Evolutionary conservation across 306 rosid genomes (phyloP), one percentile per base, ranked within the genome.

Genomic region (Vigna unguiculata): DNA sequence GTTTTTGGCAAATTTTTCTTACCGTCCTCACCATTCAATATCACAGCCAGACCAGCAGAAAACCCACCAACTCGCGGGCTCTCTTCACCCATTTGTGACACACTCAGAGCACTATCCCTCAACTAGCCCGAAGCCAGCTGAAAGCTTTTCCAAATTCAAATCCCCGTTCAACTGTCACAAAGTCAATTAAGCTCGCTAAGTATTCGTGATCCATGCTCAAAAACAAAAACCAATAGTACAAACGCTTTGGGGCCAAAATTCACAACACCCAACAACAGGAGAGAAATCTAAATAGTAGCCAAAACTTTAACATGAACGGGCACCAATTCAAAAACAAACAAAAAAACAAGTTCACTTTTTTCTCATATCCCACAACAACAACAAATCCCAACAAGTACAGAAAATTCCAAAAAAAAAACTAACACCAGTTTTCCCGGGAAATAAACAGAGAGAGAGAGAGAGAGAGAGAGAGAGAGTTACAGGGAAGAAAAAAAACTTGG

Each of bases 41-140:
- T 81, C 63, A 95, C 92, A 13, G 98, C 97, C 86, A 95, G 81
- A 55, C 99, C 99, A 85, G 99, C 90, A 80, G 96, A 90, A 84
- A 86, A 90, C 86, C 98, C 98, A 83, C 92, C 88, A 76, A 88
- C 59, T 17, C 96, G 89, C 28, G 52, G 92, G 87, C 85, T 64
- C 72, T 88, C 97, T 77, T 89, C 99, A 36, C 86, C 93, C 98
- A 95, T 95, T 73, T 36, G 77, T 66, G 67, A 72, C 28, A 67
- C 47, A 65, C 71, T 45, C 64, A 76, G 62, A 66, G 9, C 86
- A 79, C 83, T 85, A 69, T 22, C 52, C 77, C 88, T 75, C 85
- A 82, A 76, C 84, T 36, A 60, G 74, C 86, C 77, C 67, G 17
- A 43, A 61, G 71, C 66, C 70, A 77, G 85, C 82, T 80, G 81